Base-by-base conservation (phyloP, 2,329 filamentous ascomycete genomes). In the Stagonosporopsis rhizophila region DNA sequence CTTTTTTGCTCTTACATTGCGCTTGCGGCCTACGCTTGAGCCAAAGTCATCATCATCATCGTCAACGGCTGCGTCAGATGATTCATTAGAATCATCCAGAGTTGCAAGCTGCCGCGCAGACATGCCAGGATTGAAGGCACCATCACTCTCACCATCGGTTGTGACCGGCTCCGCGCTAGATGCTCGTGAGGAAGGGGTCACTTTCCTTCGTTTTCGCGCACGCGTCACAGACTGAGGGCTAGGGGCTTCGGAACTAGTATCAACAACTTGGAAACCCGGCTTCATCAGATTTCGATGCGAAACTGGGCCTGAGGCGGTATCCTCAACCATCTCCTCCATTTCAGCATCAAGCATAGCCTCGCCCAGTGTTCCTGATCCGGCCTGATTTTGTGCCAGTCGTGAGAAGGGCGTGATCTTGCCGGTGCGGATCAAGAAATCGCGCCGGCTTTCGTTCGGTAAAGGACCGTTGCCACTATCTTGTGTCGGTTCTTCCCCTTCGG, bases 331-430 rank as follows among this genome's bases (percentile, higher is more conserved):
- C 5, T 76, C 75, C 48, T 90, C 90, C 54, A 92, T 89, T 70
- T 96, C 92, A 0, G 90, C 92, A 71, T 96, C 91, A 14, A 93
- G 79, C 56, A 96, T 84, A 2, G 88, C 89, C 68, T 93, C 88
- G 11, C 89, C 89, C 15, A 96, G 80, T 57, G 88, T 88, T 2
- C 89, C 89, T 40, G 88, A 82, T 2, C 87, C 82, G 3, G 84
- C 86, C 25, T 85, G 80, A 1, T 87, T 79, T n/a, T 85, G 82
- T 14, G 85, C 87, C 66, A 96, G 85, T 61, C 89, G 90, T 7
- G 92, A 90, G 70, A 99, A 99, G 0, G 95, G 95, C 0, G 95
- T 99, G 65, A 99, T 98, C 78, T 98, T 98, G 59, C 95, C 95
- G 0, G 94, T 99, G 25, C 95, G 87, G 44, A 99, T 95, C 42